These are phyloP conservation scores for Saccharum hybrid DNA, from an alignment of 202 grass and related monocot species.

Conservation along the genomic window DNA sequence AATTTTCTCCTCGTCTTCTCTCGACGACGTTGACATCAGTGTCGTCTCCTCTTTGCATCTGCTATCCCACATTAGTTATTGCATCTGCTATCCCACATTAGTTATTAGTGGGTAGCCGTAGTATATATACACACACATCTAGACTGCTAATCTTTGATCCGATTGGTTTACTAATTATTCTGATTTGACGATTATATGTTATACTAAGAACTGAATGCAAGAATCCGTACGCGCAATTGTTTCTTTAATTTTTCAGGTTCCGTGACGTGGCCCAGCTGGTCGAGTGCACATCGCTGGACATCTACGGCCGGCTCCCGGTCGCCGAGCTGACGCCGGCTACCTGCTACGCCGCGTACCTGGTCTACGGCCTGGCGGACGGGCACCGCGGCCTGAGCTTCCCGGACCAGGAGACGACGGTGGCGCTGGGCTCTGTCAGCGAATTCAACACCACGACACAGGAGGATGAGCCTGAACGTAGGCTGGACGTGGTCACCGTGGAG, in stretches of 20 bases:
- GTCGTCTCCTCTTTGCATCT: background rate
- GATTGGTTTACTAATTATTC: background rate
- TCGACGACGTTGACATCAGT: background rate
- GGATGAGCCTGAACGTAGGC: no score
- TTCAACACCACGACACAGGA: no score
- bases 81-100: background rate
- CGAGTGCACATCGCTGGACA: conserved; percentile 48
- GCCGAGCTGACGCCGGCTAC: conserved; percentile 37
- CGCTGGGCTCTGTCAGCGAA: no score
- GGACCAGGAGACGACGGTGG: conserved; percentile 47
- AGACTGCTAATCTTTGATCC: background rate
- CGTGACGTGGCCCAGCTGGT: conserved; percentile 42
- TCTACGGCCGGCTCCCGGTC: conserved; percentile 35
- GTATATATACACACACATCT: background rate
- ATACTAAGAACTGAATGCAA: no score
- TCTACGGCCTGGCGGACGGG: conserved; percentile 26
- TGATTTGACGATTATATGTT: background rate
- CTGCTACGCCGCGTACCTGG: conserved; percentile 36
- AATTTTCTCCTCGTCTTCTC: background rate
- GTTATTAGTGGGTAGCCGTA: background rate
- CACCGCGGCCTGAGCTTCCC: conserved; percentile 47
- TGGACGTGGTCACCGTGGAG: no score
- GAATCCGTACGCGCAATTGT: background rate
- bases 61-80: no score
- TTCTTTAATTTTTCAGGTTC: conserved; percentile 29